Base-by-base conservation (phyloP, 495 filamentous ascomycete species). In the Sphaerosporella brunnea region DNA sequence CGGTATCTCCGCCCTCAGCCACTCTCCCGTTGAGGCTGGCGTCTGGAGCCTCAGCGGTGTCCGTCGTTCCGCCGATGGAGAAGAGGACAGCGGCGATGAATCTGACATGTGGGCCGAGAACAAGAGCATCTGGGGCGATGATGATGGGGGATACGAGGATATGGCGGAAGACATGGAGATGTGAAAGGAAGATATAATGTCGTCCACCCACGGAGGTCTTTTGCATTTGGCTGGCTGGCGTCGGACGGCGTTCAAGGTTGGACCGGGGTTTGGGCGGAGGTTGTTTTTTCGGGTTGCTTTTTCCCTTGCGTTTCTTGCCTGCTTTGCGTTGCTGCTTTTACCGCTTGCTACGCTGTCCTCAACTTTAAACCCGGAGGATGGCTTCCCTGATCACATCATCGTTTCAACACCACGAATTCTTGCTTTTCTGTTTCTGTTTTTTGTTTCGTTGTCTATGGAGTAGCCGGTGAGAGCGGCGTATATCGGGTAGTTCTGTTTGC, bases 1-100 rank as follows among this genome's bases (percentile, higher is more conserved):
- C 42, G 86, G 83, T 8, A 70, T 94, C 28, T 85, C 83, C 5
- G 80, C 88, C 7, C 71, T 93, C 48, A 80, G 77, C 50, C 80
- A 84, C 53, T 71, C 72, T 59, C 68, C 78, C 49, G 23, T 70
- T 51, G 39, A 69, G 65, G 53, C 65, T 16, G 43, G 43, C 11
- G 30, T 36, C 2, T 46, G 43, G 25, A 23, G 28, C 23, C 24
- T 46, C n/a, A 58, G 49, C 23, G 23, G 53, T 28, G 50, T 50
- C 7, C 45, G 55, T 3, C 24, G 2, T 2, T 11, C 21, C 21
- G 13, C 4, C 41, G 50, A 34, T 37, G 47, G 35, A 39, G 54
- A 30, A 40, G 20, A 51, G 51, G 56, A 44, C 48, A 49, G 51
- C 51, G 45, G 58, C 45, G 55, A 52, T 37, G 35, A 66, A 55